Conservation (phyloP, 192 early-diverging fungal species). For the Cladochytrium replicatum region DNA sequence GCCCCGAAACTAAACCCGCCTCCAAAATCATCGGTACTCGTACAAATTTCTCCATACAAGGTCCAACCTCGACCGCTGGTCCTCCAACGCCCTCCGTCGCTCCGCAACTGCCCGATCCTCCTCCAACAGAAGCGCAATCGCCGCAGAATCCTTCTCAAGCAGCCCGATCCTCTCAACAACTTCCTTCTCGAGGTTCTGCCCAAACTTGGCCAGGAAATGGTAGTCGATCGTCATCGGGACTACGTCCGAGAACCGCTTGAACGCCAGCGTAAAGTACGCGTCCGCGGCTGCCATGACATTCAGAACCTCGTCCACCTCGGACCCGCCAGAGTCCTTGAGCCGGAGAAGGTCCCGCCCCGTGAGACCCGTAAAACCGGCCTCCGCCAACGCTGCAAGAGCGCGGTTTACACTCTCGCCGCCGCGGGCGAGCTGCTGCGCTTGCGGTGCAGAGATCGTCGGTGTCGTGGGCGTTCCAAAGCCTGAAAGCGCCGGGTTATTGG, state of each 20-base stretch:
- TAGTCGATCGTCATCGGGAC: constrained; percentile 31
- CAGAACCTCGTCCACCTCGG: constrained; percentile 24
- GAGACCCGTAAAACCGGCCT: constrained; percentile 26
- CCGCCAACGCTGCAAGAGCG: constrained; percentile 28
- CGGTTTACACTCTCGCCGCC: constrained; percentile 16
- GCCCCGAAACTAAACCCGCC: too few relatives aligned
- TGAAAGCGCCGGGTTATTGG: not conserved
- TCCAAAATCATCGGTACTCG: too few relatives aligned
- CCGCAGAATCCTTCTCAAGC: constrained; percentile 23
- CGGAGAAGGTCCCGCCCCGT: constrained; percentile 21
- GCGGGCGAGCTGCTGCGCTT: constrained; percentile 6
- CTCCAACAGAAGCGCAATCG: constrained; percentile 17
- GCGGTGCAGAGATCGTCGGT: not conserved
- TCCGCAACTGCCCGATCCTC: constrained; percentile 28
- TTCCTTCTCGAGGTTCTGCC: constrained; percentile 32
- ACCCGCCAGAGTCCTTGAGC: constrained; percentile 7
- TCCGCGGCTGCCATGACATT: constrained; percentile 28
- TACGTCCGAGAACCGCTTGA: constrained; percentile 22
- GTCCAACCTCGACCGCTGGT: constrained; percentile 23
- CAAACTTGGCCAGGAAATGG: constrained; percentile 29
- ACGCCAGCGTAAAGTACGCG: constrained; percentile 27
- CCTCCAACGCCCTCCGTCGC: constrained; percentile 18
- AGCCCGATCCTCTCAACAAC: constrained; percentile 24
- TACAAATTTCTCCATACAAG: constrained; percentile 28
- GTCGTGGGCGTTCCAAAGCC: not conserved